Evolutionary conservation across 352 stramenopile species (phyloP), one percentile per base, ranked within the genome.

Genomic region (Globisporangium perplexum): DNA sequence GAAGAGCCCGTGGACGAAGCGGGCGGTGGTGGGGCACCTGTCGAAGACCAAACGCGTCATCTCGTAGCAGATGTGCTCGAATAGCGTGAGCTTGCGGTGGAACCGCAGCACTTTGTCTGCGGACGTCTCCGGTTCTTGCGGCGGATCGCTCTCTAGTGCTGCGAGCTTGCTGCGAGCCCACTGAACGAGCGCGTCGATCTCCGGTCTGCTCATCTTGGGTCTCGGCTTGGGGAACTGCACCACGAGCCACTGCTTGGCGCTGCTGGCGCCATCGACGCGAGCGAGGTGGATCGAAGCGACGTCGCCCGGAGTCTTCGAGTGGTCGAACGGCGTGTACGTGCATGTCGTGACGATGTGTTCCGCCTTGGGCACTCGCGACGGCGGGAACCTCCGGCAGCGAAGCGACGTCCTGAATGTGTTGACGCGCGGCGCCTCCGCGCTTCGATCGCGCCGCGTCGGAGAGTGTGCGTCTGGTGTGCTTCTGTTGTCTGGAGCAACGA

Each of bases 21-120:
- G 69, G 11, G 71, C 61, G 2, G 74, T 81, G 4, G 74, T 82
- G n/a, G 74, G 74, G 39, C 68, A 84, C 36, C 76, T 74, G 59
- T 82, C 71, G n/a, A 82, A 84, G 14, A 84, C 47, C 14, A 84
- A 65, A 0, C 74, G 66, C 6, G 63, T 59, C 10, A 80, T 48
- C 53, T 84, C 74, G 41, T 69, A 82, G 51, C 68, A 71, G 22
- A 84, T 30, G 7, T 57, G 59, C 43, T 84, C 74, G 14, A 62
- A 62, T 14, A 68, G 54, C 10, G 45, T 57, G 0, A 84, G 55
- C 15, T 61, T 39, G 1, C 55, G 30, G 12, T 54, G 47, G 50
- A 83, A 74, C 3, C 50, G 44, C 1, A 18, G 18, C 15, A 57
- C 24, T 1, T 47, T 57, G 11, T 35, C 26, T 4, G 30, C n/a